Evolutionary conservation across 2,329 filamentous ascomycete genomes (phyloP).

Genomic region (Thyridium curvatum): DNA sequence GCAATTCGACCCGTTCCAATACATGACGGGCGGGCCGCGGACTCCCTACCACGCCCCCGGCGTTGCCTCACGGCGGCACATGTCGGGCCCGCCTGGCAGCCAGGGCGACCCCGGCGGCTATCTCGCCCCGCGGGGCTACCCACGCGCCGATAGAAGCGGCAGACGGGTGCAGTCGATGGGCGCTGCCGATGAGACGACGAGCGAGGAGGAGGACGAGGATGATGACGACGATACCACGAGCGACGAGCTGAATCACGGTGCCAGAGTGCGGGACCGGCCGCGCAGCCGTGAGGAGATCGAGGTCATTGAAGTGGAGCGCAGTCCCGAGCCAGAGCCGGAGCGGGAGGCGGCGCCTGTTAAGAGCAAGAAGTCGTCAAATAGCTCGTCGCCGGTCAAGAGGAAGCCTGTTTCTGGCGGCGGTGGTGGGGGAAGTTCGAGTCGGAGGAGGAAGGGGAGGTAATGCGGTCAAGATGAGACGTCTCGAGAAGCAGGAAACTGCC

Average conservation of each 20-base stretch:
- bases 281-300: conserved; percentile 28
- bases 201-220: conserved; percentile 19
- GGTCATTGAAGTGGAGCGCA: conserved; percentile 29
- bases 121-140: conserved; percentile 11
- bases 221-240: conserved; percentile 25
- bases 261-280: conserved; percentile 20
- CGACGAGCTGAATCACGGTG: conserved; percentile 27
- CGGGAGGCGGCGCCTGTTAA: conserved; percentile 13
- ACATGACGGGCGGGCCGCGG: conserved; percentile 40
- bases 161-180: conserved; percentile 20
- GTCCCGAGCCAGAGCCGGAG: conserved; percentile 9
- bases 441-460: conserved; percentile 20
- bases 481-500: too few species aligned
- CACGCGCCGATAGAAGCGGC: conserved; percentile 24
- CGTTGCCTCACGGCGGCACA: conserved; percentile 24
- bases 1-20: conserved; percentile 44
- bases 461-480: too few species aligned
- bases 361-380: conserved; percentile 30
- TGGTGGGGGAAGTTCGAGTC: neutral
- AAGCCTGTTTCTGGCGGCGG: conserved; percentile 23
- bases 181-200: conserved; percentile 23
- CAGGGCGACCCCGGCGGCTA: conserved; percentile 1
- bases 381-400: conserved; percentile 29
- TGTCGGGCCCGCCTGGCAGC: conserved; percentile 24
- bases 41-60: conserved; percentile 24